Evolutionary conservation across 75 land plant genomes (phyloP), one percentile per base, ranked within the genome.

Genomic region (Sequoiadendron giganteum): DNA sequence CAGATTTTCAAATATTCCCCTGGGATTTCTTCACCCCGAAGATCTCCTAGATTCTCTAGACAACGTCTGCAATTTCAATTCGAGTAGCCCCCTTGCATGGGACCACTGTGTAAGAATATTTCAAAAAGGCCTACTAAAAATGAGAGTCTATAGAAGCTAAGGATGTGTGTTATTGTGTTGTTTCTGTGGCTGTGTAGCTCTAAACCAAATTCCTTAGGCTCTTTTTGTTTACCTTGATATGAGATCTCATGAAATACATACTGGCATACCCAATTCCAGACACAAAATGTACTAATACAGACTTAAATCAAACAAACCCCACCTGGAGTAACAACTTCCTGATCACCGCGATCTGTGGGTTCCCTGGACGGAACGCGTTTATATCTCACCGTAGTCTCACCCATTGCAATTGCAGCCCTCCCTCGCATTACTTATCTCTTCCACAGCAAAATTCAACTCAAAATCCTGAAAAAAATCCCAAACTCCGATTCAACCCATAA

Each of bases 351-450:
- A 47, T 82, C 84, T 82, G n/a, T 42, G 25, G 52, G 49, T n/a
- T 82, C 84, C 48, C 52, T 82, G 52, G 84, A 82, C 9, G 84
- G 84, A 10, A 82, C 13, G 45, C 84, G 84, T 49, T 82, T 82
- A 49, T 28, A 82, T 32, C 47, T 82, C 15, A 47, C 84, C 2
- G 47, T 28, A 4, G 5, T 42, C 13, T 82, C 84, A 32, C 84
- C 84, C 52, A 45, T 45, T 82, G 49, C 49, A 65, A 65, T 25
- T 34, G 77, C 77, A 82, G 84, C 25, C 84, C 84, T 82, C 8
- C 84, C 84, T 47, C 84, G 48, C 84, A 82, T 82, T 19, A 28
- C 84, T 47, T 3, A 10, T 7, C 32, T 45, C 48, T 28, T 47
- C 52, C 30, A 47, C 45, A 39, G 43, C 42, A 19, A 43, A 43